phyloP scores from a whole-genome alignment of 2,329 filamentous ascomycete genomes.

The Sclerotinia borealis region DNA sequence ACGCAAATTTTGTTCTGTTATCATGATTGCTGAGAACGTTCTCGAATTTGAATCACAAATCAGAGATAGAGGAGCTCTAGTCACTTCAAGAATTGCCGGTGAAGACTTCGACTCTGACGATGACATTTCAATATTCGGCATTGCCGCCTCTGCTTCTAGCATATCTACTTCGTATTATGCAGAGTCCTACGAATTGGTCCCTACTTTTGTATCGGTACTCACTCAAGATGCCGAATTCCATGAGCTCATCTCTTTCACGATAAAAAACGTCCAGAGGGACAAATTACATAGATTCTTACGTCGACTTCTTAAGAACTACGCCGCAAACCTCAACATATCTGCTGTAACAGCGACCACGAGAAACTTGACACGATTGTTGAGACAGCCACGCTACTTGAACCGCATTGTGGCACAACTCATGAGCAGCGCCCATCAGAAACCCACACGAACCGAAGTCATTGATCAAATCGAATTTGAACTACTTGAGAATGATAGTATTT shows the following conservation, averaged over 20 bases:
- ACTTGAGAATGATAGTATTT: not conserved
- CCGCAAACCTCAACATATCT: not conserved
- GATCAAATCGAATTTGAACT: not conserved
- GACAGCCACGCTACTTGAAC: not conserved
- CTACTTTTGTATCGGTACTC: not conserved
- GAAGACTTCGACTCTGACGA: not conserved
- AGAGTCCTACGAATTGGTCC: not conserved
- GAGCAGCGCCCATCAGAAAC: not conserved
- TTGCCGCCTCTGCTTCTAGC: not conserved
- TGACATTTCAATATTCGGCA: not conserved
- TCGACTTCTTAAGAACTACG: not conserved
- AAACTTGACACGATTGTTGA: not conserved
- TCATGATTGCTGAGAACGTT: not conserved
- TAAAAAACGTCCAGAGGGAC: not conserved
- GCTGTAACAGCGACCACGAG: not conserved
- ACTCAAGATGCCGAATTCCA: not conserved
- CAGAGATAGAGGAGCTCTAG: not conserved
- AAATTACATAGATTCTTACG: not conserved
- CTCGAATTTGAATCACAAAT: not conserved
- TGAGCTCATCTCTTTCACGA: not conserved
- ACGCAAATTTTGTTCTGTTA: not conserved
- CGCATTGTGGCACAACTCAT: not conserved
- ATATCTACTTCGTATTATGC: not conserved
- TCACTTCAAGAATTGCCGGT: not conserved
- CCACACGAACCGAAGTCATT: not conserved